phyloP scores from a whole-genome alignment of 169 alveolate species.

The Plasmodium inui region DNA sequence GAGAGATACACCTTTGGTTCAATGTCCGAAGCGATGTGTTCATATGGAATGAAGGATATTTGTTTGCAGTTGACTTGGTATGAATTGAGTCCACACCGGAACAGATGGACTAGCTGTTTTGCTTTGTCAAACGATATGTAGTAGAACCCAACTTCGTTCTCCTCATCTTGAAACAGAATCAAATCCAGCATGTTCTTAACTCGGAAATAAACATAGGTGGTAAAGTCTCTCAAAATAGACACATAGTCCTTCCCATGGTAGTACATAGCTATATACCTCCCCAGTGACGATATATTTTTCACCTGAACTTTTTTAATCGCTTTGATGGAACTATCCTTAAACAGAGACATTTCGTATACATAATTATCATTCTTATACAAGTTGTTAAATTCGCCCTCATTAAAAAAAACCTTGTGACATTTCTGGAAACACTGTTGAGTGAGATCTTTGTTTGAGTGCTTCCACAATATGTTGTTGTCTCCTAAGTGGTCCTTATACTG shows the following conservation, averaged over 20 bases:
- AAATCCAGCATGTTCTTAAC: constrained; percentile 19
- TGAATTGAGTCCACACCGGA: neutral
- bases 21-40: neutral
- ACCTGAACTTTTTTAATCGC: neutral
- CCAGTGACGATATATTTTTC: constrained; percentile 21
- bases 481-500: neutral
- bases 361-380: constrained; percentile 3
- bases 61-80: neutral
- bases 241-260: constrained; percentile 25
- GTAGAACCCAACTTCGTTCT: constrained; percentile 17
- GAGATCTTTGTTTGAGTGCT: constrained; percentile 15
- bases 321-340: neutral
- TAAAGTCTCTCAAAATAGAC: constrained; percentile 13
- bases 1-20: constrained; percentile 6
- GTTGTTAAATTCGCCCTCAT: constrained; percentile 7
- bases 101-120: constrained; percentile 1
- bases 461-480: constrained; percentile 28
- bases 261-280: constrained; percentile 8
- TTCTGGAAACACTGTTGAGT: neutral
- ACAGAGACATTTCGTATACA: constrained; percentile 21
- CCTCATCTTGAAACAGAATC: neutral
- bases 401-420: constrained; percentile 32
- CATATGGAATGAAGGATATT: constrained; percentile 51
- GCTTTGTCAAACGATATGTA: constrained; percentile 6
- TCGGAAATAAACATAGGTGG: constrained; percentile 7